These are phyloP conservation scores for Spinacia oleracea DNA, from an alignment of 179 eudicot species.

Conservation along the genomic window DNA sequence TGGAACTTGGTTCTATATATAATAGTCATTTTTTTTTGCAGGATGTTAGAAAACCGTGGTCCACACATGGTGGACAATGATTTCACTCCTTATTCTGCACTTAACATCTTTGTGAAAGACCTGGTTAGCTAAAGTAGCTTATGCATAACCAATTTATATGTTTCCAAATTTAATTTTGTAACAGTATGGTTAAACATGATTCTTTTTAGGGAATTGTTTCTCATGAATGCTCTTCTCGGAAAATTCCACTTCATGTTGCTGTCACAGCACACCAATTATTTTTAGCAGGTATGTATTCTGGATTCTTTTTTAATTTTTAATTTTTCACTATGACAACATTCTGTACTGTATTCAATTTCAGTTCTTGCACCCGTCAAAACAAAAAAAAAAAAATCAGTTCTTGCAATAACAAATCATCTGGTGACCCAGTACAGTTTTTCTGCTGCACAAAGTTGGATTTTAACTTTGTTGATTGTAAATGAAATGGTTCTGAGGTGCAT, in stretches of 20 bases:
- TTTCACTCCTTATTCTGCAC: slow-evolving; percentile 92
- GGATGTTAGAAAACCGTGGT: slow-evolving; percentile 99
- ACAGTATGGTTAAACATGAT: slow-evolving; percentile 3
- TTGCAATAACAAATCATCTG: background rate
- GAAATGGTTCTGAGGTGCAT: background rate
- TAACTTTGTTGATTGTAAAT: background rate
- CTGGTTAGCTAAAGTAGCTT: slow-evolving; percentile 57
- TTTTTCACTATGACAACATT: background rate
- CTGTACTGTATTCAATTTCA: background rate
- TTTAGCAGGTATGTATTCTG: slow-evolving; percentile 63
- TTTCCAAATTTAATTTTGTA: slow-evolving; percentile 1
- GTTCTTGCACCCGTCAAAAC: too few relatives aligned
- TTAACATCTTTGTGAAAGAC: slow-evolving; percentile 98
- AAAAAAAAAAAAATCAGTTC: too few relatives aligned
- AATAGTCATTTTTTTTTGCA: slow-evolving; percentile 28
- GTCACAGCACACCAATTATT: slow-evolving; percentile 89
- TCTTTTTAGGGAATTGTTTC: slow-evolving; percentile 84
- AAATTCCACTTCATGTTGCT: slow-evolving; percentile 86
- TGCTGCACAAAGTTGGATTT: background rate
- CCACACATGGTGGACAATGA: slow-evolving; percentile 98
- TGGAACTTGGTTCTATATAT: too few relatives aligned
- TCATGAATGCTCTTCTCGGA: slow-evolving; percentile 76
- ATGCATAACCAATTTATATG: background rate
- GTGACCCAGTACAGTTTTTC: background rate
- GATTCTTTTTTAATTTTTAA: background rate